Percentiles rank a stretch among this genome's conserved stretches.
These are phyloP conservation scores for Fusarium euwallaceae DNA, from an alignment of 2,329 filamentous ascomycete species.

Conservation along the genomic window DNA sequence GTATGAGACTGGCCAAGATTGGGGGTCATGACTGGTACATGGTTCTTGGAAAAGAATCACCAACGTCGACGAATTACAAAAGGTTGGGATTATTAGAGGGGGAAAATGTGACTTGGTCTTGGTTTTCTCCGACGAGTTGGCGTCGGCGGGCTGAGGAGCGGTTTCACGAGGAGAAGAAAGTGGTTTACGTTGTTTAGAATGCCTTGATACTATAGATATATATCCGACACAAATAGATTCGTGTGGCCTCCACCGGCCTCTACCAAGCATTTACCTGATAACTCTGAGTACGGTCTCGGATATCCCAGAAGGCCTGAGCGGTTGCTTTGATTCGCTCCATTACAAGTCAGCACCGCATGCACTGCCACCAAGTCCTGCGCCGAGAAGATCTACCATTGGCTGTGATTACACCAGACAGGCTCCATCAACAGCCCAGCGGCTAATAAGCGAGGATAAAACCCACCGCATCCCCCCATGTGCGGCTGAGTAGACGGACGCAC, in stretches of 20 bases:
- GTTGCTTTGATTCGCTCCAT: background rate
- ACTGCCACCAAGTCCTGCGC: background rate
- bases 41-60: background rate
- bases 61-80: background rate
- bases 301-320: no score
- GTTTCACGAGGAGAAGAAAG: conserved; percentile 17
- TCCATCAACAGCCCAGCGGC: background rate
- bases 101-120: conserved; percentile 16
- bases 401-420: background rate
- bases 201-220: background rate
- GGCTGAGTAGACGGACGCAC: background rate
- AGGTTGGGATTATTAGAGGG: conserved; percentile 14
- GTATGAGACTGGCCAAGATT: conserved; percentile 18
- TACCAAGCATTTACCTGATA: no score
- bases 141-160: conserved; percentile 13
- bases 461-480: background rate
- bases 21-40: conserved; percentile 18
- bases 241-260: no score
- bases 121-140: conserved; percentile 18
- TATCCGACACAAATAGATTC: background rate
- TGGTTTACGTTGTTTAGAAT: conserved; percentile 9
- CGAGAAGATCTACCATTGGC: background rate
- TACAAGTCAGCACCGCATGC: background rate
- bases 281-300: no score
- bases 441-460: background rate